Evolutionary conservation across 345 rosid species (phyloP).

Genomic region (Nephelium lappaceum): DNA sequence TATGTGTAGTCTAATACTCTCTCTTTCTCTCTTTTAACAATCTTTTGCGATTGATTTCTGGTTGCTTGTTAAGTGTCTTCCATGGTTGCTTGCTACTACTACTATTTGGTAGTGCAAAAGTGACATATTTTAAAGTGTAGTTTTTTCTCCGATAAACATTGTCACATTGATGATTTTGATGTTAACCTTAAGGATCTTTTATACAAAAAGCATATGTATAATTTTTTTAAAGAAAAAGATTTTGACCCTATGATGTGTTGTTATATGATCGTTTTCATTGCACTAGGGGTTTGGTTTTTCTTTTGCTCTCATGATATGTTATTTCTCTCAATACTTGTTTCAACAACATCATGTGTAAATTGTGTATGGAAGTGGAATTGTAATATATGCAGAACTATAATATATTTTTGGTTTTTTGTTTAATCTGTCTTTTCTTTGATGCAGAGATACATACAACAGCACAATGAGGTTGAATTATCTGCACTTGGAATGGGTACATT

Average conservation of each 20-base stretch:
- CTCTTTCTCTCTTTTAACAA: neutral
- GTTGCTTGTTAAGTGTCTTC: neutral
- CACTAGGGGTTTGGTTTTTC: neutral
- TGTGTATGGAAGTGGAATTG: neutral
- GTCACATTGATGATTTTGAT: neutral
- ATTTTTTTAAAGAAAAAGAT: too few species aligned
- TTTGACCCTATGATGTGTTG: neutral
- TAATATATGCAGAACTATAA: neutral
- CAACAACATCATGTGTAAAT: neutral
- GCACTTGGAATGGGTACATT: slow-evolving; percentile 91
- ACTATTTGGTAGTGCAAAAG: neutral
- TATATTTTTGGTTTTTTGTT: neutral
- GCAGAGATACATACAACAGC: slow-evolving; percentile 91
- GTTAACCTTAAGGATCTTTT: neutral
- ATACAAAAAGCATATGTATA: neutral
- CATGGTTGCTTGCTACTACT: neutral
- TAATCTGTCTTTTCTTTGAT: slow-evolving; percentile 10
- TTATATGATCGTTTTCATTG: neutral
- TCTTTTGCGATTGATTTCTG: neutral
- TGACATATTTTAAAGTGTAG: neutral
- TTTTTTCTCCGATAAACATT: neutral
- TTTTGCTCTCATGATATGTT: neutral
- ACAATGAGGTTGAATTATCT: slow-evolving; percentile 89
- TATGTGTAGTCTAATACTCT: neutral
- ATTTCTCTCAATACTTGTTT: neutral